A percentile compares a stretch with the other conserved stretches of the same genome.
phyloP scores from a whole-genome alignment of 257 asterid species.

The Gentiana dahurica region DNA sequence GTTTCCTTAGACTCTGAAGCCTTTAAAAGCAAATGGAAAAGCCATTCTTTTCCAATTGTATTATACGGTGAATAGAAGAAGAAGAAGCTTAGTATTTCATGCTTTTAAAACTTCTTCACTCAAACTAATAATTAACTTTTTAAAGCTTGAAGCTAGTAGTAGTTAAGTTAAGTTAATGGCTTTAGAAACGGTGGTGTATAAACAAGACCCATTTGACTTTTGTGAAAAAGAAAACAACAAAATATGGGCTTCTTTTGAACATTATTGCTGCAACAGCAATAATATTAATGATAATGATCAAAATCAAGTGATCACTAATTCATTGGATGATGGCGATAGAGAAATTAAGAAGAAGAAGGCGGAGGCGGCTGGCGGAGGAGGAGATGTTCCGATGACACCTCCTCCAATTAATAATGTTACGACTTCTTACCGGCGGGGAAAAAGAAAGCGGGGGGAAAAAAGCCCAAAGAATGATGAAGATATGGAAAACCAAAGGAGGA shows the following conservation, averaged over 20 bases:
- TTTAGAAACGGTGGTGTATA: slow-evolving; percentile 39
- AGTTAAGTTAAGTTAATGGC: slow-evolving; percentile 22
- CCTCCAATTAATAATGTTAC: slow-evolving; percentile 4
- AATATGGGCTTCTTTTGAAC: slow-evolving; percentile 5
- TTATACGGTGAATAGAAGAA: too few species aligned
- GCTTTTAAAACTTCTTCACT: too few species aligned
- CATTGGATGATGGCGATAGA: too few species aligned
- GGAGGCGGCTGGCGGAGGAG: slow-evolving; percentile 10
- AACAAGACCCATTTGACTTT: slow-evolving; percentile 42
- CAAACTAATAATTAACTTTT: too few species aligned
- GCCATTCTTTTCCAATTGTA: too few species aligned
- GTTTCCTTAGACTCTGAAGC: too few species aligned
- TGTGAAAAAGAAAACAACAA: slow-evolving; percentile 18
- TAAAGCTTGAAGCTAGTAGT: too few species aligned
- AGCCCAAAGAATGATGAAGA: slow-evolving; percentile 57
- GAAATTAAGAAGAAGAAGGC: slow-evolving; percentile 10
- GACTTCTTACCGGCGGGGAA: slow-evolving; percentile 14
- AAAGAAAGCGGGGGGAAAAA: slow-evolving; percentile 37
- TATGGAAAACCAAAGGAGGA: slow-evolving; percentile 71
- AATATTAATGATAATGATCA: not conserved
- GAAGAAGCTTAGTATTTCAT: too few species aligned
- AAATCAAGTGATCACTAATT: not conserved
- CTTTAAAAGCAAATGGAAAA: too few species aligned
- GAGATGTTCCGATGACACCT: slow-evolving; percentile 9
- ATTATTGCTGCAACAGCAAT: not conserved